Evolutionary conservation across 495 filamentous ascomycete species (phyloP).

Genomic region (Aspergillus cristatus): DNA sequence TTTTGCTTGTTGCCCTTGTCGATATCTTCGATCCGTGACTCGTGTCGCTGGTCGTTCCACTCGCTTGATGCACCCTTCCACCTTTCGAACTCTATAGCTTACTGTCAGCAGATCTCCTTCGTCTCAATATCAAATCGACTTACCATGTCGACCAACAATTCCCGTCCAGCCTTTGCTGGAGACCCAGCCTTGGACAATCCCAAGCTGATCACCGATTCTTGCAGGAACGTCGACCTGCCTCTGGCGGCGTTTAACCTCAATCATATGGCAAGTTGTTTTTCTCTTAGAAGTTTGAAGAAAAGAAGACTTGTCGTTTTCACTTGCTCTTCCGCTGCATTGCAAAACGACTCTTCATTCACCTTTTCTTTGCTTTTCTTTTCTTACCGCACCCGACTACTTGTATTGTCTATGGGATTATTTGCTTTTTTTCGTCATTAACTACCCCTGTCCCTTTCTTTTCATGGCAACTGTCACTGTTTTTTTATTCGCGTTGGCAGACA

Average conservation of each 20-base stretch:
- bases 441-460: neutral
- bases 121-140: too few relatives aligned
- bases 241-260: constrained; percentile 14
- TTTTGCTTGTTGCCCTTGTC: too few relatives aligned
- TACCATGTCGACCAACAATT: too few relatives aligned
- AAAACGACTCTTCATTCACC: too few relatives aligned
- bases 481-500: constrained; percentile 8
- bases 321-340: neutral
- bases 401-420: neutral
- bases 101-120: too few relatives aligned
- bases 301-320: neutral
- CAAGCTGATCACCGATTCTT: constrained; percentile 14
- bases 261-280: constrained; percentile 16
- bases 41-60: too few relatives aligned
- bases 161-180: neutral
- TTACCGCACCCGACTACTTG: neutral
- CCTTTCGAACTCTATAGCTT: too few relatives aligned
- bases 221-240: constrained; percentile 21
- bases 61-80: too few relatives aligned
- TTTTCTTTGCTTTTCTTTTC: neutral
- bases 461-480: constrained; percentile 3
- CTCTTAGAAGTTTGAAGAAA: neutral
- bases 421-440: neutral
- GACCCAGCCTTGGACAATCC: constrained; percentile 18
- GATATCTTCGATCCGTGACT: too few relatives aligned